Evolutionary conservation across 2,329 filamentous ascomycete genomes (phyloP), one percentile per base, ranked within the genome.

Genomic region (Fusarium nanum): DNA sequence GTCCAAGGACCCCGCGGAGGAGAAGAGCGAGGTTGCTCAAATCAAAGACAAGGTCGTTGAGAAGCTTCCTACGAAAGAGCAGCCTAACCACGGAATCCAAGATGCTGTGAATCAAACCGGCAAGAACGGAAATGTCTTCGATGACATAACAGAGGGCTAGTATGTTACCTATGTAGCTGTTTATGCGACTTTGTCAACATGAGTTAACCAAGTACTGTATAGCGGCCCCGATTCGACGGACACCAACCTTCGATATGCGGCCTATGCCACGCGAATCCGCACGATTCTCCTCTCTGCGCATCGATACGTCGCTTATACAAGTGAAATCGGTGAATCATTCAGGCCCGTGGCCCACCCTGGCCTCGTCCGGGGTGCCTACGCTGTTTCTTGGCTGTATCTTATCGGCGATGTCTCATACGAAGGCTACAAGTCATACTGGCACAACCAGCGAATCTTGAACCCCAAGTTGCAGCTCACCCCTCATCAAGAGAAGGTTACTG

Each of bases 261-360:
- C 92, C 73, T 99, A 99, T 82, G 93, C 93, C 49, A 89, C 91
- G 64, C 91, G 96, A 50, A 83, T 96, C 68, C 90, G 93, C 67
- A 97, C 94, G 10, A 92, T 98, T 72, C 89, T 99, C 76, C 84
- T 94, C 73, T 93, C 92, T 18, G 94, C 94, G 6, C 96, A 98
- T 77, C 91, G 96, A 76, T 99, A 99, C 77, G 94, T 99, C 50
- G 96, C 96, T 60, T 99, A 99, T 80, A 98, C 96, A 0, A 94
- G 91, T 22, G 95, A 98, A 76, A 95, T 99, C 70, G 96, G 96
- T 78, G 96, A 99, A 81, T 97, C 93, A 0, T 99, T 99, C 82
- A 89, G 96, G 3, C 96, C 96, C 0, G 87, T 99, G 41, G 94
- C 95, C 6, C 94, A 98, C 78, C 95, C 94, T 0, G 90, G 86